Percentiles rank a stretch among this genome's conserved stretches.
Conservation (phyloP, 345 rosid species). For the Eucalyptus cloeziana region DNA sequence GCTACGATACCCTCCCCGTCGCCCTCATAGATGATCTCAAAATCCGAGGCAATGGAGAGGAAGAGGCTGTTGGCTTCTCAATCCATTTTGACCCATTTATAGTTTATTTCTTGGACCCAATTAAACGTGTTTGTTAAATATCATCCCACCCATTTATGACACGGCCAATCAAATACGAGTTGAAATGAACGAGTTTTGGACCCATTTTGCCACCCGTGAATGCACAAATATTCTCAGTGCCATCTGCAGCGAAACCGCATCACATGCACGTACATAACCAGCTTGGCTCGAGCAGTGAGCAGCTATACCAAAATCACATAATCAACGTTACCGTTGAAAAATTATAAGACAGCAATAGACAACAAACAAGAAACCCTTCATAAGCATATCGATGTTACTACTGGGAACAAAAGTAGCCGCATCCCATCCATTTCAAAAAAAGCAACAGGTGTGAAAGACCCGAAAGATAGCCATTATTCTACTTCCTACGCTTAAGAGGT, state of each 20-base stretch:
- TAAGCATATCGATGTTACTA: neutral
- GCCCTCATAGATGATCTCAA: no score
- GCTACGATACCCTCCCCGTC: no score
- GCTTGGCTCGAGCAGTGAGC: neutral
- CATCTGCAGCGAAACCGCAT: neutral
- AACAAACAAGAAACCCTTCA: neutral
- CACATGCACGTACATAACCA: neutral
- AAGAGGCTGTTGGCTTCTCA: no score
- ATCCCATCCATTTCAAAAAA: neutral
- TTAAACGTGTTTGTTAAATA: no score
- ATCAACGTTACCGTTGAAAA: neutral
- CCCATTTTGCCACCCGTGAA: neutral
- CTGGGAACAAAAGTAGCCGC: neutral
- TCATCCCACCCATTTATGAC: no score
- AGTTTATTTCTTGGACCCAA: neutral
- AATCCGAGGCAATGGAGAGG: no score
- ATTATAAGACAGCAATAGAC: neutral
- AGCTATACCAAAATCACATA: neutral
- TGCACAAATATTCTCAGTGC: neutral
- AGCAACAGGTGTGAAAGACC: neutral
- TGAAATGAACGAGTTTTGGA: neutral
- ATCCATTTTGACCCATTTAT: no score
- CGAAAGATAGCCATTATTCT: neutral
- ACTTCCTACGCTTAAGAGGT: slow-evolving; percentile 36
- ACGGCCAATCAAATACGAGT: neutral